Evolutionary conservation across 768 basidiomycete genomes (phyloP), one percentile per base, ranked within the genome.

Genomic region (Boletus tomentosulus): DNA sequence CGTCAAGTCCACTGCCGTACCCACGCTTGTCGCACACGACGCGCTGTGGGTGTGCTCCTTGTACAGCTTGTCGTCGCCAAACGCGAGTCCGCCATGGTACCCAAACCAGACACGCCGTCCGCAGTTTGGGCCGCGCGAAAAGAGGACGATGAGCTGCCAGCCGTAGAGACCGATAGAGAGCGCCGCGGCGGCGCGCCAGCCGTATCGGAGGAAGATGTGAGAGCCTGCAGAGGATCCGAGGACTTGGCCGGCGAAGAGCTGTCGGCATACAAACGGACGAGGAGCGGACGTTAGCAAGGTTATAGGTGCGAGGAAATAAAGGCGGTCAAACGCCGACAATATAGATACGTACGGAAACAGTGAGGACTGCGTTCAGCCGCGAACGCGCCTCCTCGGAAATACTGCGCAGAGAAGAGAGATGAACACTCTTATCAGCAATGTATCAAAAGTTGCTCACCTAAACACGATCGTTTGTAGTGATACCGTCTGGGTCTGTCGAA

Each of bases 41-140:
- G 11, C 7, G 11, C 25, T 27, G 25, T 43, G 42, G 11, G 25
- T 13, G 25, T 43, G 42, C 3, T 7, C 25, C 41, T 25, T 42
- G 42, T 43, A 43, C 13, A 43, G 25, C 8, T 25, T 43, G 25
- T 27, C 42, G 13, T 43, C 42, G n/a, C 42, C 24, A n/a, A 25
- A 27, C 13, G 13, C 15, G 42, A 16, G 15, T 27, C 25, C 24
- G 24, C 8, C 5, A 2, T 82, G 74, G 57, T 79, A 84, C 12
- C 86, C 84, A 60, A 86, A 74, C 86, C 86, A 86, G 25, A 63
- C 50, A 33, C 57, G 27, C 24, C 76, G 66, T 44, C 61, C 61
- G 31, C 67, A 72, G 22, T 67, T 56, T 3, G 77, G 77, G 4
- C 76, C 76, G 33, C 76, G 67, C 24, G 64, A 45, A 11, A 75